phyloP scores from a whole-genome alignment of 1,284 basidiomycete species.

The Heterobasidion parviporum region DNA sequence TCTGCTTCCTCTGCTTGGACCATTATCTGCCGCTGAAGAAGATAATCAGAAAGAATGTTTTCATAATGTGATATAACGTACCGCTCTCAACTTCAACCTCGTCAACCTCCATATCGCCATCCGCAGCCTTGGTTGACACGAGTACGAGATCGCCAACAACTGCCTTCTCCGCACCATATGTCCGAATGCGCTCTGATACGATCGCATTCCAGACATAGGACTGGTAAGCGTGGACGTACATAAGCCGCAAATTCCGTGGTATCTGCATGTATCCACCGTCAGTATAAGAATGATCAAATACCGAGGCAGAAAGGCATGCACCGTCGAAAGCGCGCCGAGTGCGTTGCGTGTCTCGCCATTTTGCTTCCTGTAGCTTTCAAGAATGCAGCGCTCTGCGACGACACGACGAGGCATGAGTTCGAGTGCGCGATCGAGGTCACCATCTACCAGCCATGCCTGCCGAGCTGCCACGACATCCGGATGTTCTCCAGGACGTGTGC shows the following conservation, averaged over 20 bases:
- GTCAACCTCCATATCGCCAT: slow-evolving; percentile 17
- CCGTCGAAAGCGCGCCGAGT: slow-evolving; percentile 79
- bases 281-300: background rate
- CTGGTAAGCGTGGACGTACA: slow-evolving; percentile 99
- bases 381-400: slow-evolving; percentile 86
- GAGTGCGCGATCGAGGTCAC: slow-evolving; percentile 71
- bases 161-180: slow-evolving; percentile 68
- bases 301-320: slow-evolving; percentile 27
- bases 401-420: slow-evolving; percentile 81
- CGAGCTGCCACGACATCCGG: slow-evolving; percentile 77
- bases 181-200: slow-evolving; percentile 84
- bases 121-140: slow-evolving; percentile 36
- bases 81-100: slow-evolving; percentile 34
- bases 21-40: slow-evolving; percentile 12
- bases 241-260: slow-evolving; percentile 87
- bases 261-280: slow-evolving; percentile 45
- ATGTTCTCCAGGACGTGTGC: slow-evolving; percentile 81
- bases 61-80: background rate
- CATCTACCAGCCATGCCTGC: slow-evolving; percentile 76
- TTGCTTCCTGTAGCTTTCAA: slow-evolving; percentile 85
- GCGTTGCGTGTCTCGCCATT: slow-evolving; percentile 73
- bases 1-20: slow-evolving; percentile 18
- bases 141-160: slow-evolving; percentile 86
- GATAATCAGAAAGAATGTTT: too few species aligned
- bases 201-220: slow-evolving; percentile 98